These are phyloP conservation scores for Terana coerulea DNA, from an alignment of 768 basidiomycete genomes.

Conservation along the genomic window DNA sequence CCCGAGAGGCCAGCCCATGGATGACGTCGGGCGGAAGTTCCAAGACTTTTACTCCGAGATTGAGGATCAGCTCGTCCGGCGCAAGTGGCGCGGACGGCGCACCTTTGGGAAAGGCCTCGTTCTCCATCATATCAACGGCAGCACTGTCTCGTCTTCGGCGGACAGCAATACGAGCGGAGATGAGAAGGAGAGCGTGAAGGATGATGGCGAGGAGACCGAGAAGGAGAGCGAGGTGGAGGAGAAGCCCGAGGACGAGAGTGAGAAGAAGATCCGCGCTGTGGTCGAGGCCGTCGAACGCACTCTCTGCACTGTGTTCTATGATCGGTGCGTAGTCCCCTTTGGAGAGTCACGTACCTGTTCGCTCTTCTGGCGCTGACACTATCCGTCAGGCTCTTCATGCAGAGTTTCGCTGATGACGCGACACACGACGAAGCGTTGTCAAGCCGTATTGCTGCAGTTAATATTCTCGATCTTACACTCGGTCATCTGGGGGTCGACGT, in stretches of 20 bases:
- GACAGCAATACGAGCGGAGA: conserved; percentile 9
- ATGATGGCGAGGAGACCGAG: conserved; percentile 14
- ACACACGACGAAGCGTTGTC: conserved; percentile 90
- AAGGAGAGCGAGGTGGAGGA: conserved; percentile 25
- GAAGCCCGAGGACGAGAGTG: conserved; percentile 29
- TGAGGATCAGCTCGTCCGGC: conserved; percentile 57
- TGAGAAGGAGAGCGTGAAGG: conserved; percentile 18
- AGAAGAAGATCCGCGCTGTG: conserved; percentile 50
- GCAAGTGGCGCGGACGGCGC: conserved; percentile 33
- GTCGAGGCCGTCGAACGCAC: conserved; percentile 74
- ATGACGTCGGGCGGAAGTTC: conserved; percentile 49
- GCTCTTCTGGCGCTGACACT: background rate
- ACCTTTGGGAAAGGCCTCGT: conserved; percentile 4
- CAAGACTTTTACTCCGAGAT: conserved; percentile 70
- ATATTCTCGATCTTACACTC: conserved; percentile 83
- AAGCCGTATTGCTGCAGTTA: conserved; percentile 85
- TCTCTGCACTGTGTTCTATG: conserved; percentile 76
- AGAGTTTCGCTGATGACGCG: conserved; percentile 67
- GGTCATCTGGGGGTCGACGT: conserved; percentile 89
- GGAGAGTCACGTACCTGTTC: background rate
- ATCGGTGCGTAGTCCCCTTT: conserved; percentile 48
- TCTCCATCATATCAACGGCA: conserved; percentile 7
- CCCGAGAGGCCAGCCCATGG: conserved; percentile 37
- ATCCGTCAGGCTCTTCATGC: conserved; percentile 65
- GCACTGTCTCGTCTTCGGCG: conserved; percentile 8